Base-by-base conservation (phyloP, 1,284 basidiomycete species). In the Coniophora puteana region DNA sequence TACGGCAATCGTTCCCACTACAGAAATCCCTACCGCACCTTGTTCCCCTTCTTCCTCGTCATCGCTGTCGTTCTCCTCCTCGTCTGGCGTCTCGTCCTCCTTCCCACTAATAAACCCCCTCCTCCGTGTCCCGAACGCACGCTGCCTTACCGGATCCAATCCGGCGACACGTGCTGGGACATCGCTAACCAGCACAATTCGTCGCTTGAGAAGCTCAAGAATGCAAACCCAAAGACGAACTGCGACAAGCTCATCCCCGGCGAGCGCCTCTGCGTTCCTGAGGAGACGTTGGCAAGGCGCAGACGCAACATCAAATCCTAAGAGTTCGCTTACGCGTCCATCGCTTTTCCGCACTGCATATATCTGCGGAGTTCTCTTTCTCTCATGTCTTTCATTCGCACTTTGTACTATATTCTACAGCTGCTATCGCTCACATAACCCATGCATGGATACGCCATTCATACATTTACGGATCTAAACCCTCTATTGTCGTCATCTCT, bases 1-100 rank as follows among this genome's bases (percentile, higher is more conserved):
- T 49, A 58, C 48, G 61, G 54, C 25, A 49, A 53, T 41, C 56
- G 55, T 50, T 47, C 63, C 42, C 51, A 54, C 16, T 55, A 61
- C 46, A 52, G 63, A 22, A 55, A 53, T 5, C 61, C 80, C 8
- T 85, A 85, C 54, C 72, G 77, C 25, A 72, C 79, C 3, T 66
- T 87, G 4, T 80, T 85, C 52, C 83, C 84, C 12, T 88, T 86
- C 67, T 78, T 86, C 64, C 74, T 87, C 46, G 73, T 85, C 32
- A 68, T 88, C 40, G 73, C 72, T 13, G 80, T 81, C 43, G 50
- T 77, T 28, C 71, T 88, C 23, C 69, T 88, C 5, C 72, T 87
- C 45, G 65, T 82, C 45, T 81, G 78, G 72, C 77, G 81, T 14
- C 69, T 85, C 36, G 63, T 79, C 20, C 51, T 76, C 47, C 69